Conservation (phyloP, 108 stramenopile species). For the Nannochloropsis oceanica region DNA sequence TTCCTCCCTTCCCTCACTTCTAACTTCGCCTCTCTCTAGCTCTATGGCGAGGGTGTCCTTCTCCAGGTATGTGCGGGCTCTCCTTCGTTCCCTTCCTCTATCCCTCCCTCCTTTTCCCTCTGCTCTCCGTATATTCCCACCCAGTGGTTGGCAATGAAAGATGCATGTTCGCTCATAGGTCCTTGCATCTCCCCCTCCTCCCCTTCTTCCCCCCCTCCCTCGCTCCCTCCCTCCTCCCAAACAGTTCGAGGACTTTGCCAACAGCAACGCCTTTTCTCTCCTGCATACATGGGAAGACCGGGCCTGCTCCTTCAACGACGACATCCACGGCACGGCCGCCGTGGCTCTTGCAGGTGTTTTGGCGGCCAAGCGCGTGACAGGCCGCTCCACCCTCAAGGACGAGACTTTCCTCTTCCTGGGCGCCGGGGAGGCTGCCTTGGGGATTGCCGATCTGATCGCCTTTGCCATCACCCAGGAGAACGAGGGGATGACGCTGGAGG, state of each 20-base stretch:
- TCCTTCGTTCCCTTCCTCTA: too few relatives aligned
- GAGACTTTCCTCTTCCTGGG: slow-evolving; percentile 31
- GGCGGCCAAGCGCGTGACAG: slow-evolving; percentile 12
- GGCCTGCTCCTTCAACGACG: slow-evolving; percentile 93
- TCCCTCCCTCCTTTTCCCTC: too few relatives aligned
- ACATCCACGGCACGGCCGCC: slow-evolving; percentile 71
- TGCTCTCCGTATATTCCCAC: too few relatives aligned
- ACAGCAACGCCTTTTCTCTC: slow-evolving; percentile 51
- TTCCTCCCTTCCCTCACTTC: background rate
- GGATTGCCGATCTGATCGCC: slow-evolving; percentile 26
- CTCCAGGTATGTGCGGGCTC: background rate
- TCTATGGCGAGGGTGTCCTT: background rate
- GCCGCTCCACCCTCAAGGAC: background rate
- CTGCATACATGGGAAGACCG: slow-evolving; percentile 74
- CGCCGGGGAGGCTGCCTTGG: slow-evolving; percentile 36
- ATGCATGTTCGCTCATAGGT: background rate
- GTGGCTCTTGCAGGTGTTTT: slow-evolving; percentile 31
- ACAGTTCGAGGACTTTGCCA: slow-evolving; percentile 97
- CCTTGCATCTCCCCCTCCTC: background rate
- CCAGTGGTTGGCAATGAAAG: too few relatives aligned
- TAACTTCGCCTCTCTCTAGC: background rate
- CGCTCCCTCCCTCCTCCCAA: slow-evolving; percentile 31
- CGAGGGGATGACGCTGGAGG: slow-evolving; percentile 30
- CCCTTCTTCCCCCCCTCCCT: background rate
- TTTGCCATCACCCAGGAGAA: background rate